Evolutionary conservation across 345 rosid species (phyloP).

Genomic region (Citrus inodora): DNA sequence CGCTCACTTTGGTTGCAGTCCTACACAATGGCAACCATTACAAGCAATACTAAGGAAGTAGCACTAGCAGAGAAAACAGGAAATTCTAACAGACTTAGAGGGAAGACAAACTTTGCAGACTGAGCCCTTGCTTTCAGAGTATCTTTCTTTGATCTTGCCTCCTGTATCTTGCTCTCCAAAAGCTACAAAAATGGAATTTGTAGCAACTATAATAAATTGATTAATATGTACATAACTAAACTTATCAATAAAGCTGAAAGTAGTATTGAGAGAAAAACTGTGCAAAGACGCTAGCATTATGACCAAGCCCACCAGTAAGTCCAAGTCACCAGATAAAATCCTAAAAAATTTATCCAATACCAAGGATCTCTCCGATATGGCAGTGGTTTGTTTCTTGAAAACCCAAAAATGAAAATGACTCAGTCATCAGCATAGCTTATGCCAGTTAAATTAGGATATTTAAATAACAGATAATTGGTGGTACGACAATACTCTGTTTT

Average conservation of each 20-base stretch:
- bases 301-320: background rate
- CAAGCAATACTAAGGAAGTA: background rate
- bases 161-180: constrained; percentile 98
- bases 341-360: background rate
- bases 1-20: constrained; percentile 75
- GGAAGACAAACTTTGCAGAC: constrained; percentile 62
- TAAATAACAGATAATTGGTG: background rate
- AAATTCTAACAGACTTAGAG: constrained; percentile 11
- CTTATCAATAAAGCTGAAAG: background rate
- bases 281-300: background rate
- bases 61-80: background rate
- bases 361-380: background rate
- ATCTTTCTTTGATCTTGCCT: constrained; percentile 96
- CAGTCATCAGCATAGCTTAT: background rate
- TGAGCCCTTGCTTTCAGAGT: constrained; percentile 93
- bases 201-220: constrained; percentile 16
- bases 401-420: background rate
- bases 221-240: constrained; percentile 11
- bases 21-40: constrained; percentile 30
- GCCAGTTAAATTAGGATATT: background rate
- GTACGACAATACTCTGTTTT: background rate
- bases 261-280: background rate
- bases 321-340: background rate
- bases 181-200: constrained; percentile 47
- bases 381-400: background rate